Conservation (phyloP, 768 basidiomycete genomes). For the Mycena kentingensis region DNA sequence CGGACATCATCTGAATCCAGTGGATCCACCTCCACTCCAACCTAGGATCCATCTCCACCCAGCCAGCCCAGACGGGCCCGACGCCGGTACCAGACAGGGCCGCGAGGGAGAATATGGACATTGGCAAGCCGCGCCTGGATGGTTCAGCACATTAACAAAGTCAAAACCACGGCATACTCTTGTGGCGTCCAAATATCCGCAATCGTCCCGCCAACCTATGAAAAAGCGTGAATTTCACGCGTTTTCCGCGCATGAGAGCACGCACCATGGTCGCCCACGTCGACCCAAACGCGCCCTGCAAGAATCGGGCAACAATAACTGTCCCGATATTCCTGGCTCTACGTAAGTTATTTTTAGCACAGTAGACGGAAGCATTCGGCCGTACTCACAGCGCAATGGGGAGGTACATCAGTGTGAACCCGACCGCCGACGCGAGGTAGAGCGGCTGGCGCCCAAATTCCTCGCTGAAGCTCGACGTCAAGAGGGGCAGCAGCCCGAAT, state of each 20-base stretch:
- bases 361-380: no score
- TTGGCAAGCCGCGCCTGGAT: constrained; percentile 73
- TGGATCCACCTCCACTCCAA: constrained; percentile 84
- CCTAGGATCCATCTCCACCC: constrained; percentile 59
- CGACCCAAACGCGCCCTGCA: constrained; percentile 68
- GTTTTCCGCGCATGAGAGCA: not conserved
- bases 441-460: constrained; percentile 69
- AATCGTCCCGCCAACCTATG: constrained; percentile 61
- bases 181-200: constrained; percentile 63
- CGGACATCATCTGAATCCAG: constrained; percentile 73
- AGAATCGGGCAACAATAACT: constrained; percentile 65
- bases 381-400: constrained; percentile 45
- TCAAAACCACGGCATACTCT: constrained; percentile 44
- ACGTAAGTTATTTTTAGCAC: no score
- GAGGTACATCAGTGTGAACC: constrained; percentile 55
- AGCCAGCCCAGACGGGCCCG: constrained; percentile 65
- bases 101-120: constrained; percentile 68
- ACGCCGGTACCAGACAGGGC: constrained; percentile 65
- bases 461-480: constrained; percentile 71
- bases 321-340: constrained; percentile 58
- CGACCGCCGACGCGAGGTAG: constrained; percentile 52
- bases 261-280: constrained; percentile 60
- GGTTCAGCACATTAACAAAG: not conserved
- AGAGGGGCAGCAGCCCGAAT: constrained; percentile 62
- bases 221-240: not conserved